Evolutionary conservation across 495 filamentous ascomycete genomes (phyloP).

Genomic region (Pseudoneurospora amorphoporcata): DNA sequence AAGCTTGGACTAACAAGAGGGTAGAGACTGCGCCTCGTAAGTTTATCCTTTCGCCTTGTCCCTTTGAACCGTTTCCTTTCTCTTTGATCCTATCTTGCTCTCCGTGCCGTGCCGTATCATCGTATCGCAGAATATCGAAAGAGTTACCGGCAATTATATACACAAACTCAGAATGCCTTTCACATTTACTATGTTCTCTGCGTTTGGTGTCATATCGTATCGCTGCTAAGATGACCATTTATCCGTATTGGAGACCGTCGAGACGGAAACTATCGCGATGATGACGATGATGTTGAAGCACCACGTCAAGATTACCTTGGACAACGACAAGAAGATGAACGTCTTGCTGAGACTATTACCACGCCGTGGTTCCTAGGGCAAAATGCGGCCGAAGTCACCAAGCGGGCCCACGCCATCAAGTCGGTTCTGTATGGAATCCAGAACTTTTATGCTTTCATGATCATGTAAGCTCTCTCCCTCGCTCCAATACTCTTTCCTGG

Average conservation of each 20-base stretch:
- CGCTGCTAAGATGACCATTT: conserved; percentile 9
- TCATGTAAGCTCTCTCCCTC: conserved; percentile 61
- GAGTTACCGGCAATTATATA: not conserved
- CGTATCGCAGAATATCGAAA: not conserved
- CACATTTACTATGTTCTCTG: not conserved
- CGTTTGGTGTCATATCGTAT: not conserved
- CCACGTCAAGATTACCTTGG: not conserved
- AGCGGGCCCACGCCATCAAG: conserved; percentile 62
- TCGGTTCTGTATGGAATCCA: conserved; percentile 80
- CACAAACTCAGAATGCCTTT: not conserved
- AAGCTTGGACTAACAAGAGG: conserved; percentile 46
- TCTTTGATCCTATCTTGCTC: conserved; percentile 1
- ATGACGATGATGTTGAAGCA: not conserved
- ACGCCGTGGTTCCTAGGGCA: conserved; percentile 40
- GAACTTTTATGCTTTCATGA: conserved; percentile 98
- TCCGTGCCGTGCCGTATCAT: not conserved
- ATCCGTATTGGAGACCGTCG: not conserved
- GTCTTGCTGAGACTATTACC: conserved; percentile 38
- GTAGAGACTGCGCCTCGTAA: conserved; percentile 46
- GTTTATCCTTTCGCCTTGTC: conserved; percentile 11
- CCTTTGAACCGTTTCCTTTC: not conserved
- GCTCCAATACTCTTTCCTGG: too few relatives aligned
- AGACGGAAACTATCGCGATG: not conserved
- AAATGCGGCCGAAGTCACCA: conserved; percentile 41
- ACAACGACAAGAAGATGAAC: conserved; percentile 25